Evolutionary conservation across 2,329 filamentous ascomycete species (phyloP), one percentile per base, ranked within the genome.

Genomic region (Penicillium sp.): DNA sequence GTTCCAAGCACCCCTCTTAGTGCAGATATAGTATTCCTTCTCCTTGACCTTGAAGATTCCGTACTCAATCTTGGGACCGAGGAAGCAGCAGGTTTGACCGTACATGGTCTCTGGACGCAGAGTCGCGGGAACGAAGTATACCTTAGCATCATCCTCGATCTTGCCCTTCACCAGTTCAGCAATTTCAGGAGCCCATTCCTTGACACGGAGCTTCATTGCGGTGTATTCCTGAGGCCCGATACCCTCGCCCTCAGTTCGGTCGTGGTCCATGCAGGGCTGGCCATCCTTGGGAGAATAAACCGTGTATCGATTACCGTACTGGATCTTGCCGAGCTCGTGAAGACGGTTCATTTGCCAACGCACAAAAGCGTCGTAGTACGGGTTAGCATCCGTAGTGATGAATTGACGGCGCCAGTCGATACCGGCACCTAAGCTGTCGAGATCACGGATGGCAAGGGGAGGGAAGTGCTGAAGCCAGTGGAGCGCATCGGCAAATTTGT

Each of bases 21-120:
- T 96, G 66, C 93, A 85, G 63, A 98, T 84, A 73, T 89, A 95
- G 80, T 92, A 97, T 69, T 96, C 91, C 66, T 88, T 90, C 66
- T 90, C 86, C 23, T 85, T 86, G 59, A 88, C 87, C 78, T 92
- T 91, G 84, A 92, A 97, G 66, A 99, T 81, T 55, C 94, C 94
- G 73, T 99, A 99, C 49, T 84, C 87, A 72, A 98, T 90, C 74
- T 90, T 91, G 9, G 95, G 94, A 3, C 93, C 92, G 52, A 99
- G 92, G 70, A 98, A 99, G 77, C 93, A 97, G 81, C 92, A 96
- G 4, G 89, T 96, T 79, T 98, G 95, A 46, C 96, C 96, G 75
- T 98, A 99, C 94, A 99, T 98, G 41, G 95, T 99, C 83, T 99
- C 95, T 2, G 95, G 92, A 65, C 95, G 86, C 64, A 99, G 85